Evolutionary conservation across 495 filamentous ascomycete species (phyloP).

Genomic region (Penicillium daleae): DNA sequence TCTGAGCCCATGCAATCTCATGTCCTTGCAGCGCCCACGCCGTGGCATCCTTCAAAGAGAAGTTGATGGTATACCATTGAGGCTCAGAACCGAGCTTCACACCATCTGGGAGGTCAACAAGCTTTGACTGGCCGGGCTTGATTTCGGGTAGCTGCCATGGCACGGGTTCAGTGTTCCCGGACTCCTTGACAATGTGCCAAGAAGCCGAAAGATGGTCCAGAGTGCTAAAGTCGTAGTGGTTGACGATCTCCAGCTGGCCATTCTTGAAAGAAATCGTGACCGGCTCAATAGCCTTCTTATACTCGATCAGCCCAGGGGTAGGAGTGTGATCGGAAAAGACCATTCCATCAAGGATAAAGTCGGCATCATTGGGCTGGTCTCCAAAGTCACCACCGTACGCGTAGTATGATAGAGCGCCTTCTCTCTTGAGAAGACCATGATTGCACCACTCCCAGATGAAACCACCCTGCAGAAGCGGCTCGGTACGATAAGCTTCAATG

Average conservation of each 20-base stretch:
- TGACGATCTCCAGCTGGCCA: constrained; percentile 47
- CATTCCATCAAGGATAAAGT: constrained; percentile 71
- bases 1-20: constrained; percentile 45
- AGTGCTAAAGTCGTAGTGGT: constrained; percentile 57
- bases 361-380: constrained; percentile 65
- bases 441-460: constrained; percentile 79
- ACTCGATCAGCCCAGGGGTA: constrained; percentile 61
- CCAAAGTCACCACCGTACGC: constrained; percentile 72
- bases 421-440: constrained; percentile 62
- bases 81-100: background rate
- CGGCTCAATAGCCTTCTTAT: constrained; percentile 64
- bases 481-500: constrained; percentile 57
- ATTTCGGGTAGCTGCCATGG: constrained; percentile 10
- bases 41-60: constrained; percentile 38
- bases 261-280: constrained; percentile 35
- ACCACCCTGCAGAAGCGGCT: constrained; percentile 65
- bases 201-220: constrained; percentile 53
- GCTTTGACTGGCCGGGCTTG: constrained; percentile 7
- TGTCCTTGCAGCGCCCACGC: constrained; percentile 52
- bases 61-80: constrained; percentile 51
- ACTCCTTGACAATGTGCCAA: constrained; percentile 48
- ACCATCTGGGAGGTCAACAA: constrained; percentile 28
- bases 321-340: constrained; percentile 60
- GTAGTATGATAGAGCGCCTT: constrained; percentile 55
- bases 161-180: constrained; percentile 30